A percentile compares a stretch with the other conserved stretches of the same genome.
Evolutionary conservation across 179 eudicot species (phyloP).

Genomic region (Gypsophila paniculata): DNA sequence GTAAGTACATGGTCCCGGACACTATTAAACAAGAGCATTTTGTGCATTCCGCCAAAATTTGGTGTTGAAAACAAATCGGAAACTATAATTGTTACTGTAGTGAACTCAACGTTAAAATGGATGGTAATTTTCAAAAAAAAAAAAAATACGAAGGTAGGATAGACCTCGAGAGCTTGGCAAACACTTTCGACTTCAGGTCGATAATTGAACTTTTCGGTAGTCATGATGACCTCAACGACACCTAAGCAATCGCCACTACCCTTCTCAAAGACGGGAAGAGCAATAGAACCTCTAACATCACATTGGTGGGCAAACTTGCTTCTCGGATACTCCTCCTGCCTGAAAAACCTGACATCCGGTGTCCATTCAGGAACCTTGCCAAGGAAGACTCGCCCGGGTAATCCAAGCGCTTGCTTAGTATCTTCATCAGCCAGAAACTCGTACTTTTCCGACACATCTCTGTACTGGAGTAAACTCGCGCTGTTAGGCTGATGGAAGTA

Average conservation of each 20-base stretch:
- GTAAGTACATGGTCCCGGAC: neutral
- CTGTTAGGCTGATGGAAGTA: conserved; percentile 40
- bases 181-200: conserved; percentile 68
- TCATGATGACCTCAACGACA: conserved; percentile 77
- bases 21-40: neutral
- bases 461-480: conserved; percentile 42
- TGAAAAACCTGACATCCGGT: conserved; percentile 68
- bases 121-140: conserved; percentile 4
- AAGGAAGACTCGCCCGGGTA: conserved; percentile 86
- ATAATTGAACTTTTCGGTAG: conserved; percentile 50
- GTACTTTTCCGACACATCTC: conserved; percentile 52
- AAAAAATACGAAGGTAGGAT: conserved; percentile 13
- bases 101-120: neutral
- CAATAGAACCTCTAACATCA: conserved; percentile 69
- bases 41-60: no score
- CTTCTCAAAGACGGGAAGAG: conserved; percentile 75
- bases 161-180: conserved; percentile 88
- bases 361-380: conserved; percentile 80
- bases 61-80: neutral
- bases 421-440: conserved; percentile 66
- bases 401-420: conserved; percentile 48
- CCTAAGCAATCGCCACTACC: conserved; percentile 75
- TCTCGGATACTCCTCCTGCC: conserved; percentile 62
- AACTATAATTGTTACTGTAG: neutral
- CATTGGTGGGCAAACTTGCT: conserved; percentile 45